Conservation (phyloP, 805 yeast genomes). For the Saccharomyces paradoxus region DNA sequence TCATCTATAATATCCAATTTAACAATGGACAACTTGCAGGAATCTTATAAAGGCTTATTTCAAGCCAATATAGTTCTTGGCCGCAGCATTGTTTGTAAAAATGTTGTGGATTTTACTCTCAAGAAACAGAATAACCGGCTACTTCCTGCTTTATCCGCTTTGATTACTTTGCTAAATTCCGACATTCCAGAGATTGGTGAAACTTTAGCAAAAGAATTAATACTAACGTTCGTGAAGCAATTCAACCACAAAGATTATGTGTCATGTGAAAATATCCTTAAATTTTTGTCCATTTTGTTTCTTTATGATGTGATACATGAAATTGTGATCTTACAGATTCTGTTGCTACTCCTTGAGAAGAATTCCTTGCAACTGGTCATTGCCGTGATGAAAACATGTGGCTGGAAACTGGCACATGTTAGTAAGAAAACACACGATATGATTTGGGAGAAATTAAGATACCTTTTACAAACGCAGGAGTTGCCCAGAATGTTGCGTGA, state of each 20-base stretch:
- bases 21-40: slow-evolving; percentile 40
- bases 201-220: slow-evolving; percentile 43
- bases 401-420: slow-evolving; percentile 39
- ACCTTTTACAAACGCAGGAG: slow-evolving; percentile 48
- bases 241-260: not conserved
- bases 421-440: slow-evolving; percentile 39
- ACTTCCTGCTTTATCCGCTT: slow-evolving; percentile 43
- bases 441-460: slow-evolving; percentile 53
- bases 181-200: slow-evolving; percentile 65
- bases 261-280: not conserved
- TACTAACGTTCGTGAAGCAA: slow-evolving; percentile 14
- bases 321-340: slow-evolving; percentile 43
- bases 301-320: slow-evolving; percentile 56
- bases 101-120: slow-evolving; percentile 47
- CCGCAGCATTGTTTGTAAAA: slow-evolving; percentile 36
- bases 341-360: slow-evolving; percentile 40
- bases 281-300: slow-evolving; percentile 30
- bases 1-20: slow-evolving; percentile 41
- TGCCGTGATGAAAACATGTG: slow-evolving; percentile 43
- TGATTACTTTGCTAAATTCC: slow-evolving; percentile 54
- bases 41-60: slow-evolving; percentile 43
- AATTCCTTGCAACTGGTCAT: slow-evolving; percentile 46
- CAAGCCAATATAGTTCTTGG: slow-evolving; percentile 52
- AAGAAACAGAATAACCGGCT: slow-evolving; percentile 39
- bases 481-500: slow-evolving; percentile 37